Conservation (phyloP, 2,329 filamentous ascomycete genomes). For the Colletotrichum chrysophilum region DNA sequence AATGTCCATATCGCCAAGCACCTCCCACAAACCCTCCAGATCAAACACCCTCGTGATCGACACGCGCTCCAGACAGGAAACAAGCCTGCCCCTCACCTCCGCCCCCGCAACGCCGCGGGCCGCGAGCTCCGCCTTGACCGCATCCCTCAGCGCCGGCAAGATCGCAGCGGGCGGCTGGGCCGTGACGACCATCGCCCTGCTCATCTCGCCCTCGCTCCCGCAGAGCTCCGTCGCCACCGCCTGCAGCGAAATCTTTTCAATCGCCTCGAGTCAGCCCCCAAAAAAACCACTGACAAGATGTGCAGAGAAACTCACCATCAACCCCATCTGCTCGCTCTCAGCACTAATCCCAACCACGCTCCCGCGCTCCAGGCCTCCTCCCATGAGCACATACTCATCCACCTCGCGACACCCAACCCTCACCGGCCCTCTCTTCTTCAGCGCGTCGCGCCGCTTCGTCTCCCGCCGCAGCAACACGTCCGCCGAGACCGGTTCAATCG, state of each 20-base stretch:
- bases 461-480: conserved; percentile 46
- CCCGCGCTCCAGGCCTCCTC: conserved; percentile 54
- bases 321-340: conserved; percentile 54
- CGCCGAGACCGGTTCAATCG: conserved; percentile 49
- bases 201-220: conserved; percentile 26
- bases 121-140: conserved; percentile 40
- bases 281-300: not conserved
- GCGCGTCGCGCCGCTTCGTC: conserved; percentile 35
- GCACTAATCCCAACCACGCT: conserved; percentile 59
- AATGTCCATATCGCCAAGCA: conserved; percentile 53
- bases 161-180: conserved; percentile 48
- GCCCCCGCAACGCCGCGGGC: conserved; percentile 16
- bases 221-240: conserved; percentile 47
- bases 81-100: conserved; percentile 29
- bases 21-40: conserved; percentile 62
- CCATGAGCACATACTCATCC: conserved; percentile 52
- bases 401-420: conserved; percentile 52
- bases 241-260: conserved; percentile 51
- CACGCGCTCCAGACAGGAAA: conserved; percentile 51
- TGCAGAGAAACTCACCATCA: conserved; percentile 43
- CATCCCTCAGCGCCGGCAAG: conserved; percentile 45
- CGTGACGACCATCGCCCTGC: conserved; percentile 51
- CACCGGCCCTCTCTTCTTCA: conserved; percentile 34
- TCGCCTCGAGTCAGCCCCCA: not conserved
- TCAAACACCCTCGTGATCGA: conserved; percentile 64